These are phyloP conservation scores for Volvox africanus DNA, from an alignment of 139 green algal genomes.

Conservation along the genomic window DNA sequence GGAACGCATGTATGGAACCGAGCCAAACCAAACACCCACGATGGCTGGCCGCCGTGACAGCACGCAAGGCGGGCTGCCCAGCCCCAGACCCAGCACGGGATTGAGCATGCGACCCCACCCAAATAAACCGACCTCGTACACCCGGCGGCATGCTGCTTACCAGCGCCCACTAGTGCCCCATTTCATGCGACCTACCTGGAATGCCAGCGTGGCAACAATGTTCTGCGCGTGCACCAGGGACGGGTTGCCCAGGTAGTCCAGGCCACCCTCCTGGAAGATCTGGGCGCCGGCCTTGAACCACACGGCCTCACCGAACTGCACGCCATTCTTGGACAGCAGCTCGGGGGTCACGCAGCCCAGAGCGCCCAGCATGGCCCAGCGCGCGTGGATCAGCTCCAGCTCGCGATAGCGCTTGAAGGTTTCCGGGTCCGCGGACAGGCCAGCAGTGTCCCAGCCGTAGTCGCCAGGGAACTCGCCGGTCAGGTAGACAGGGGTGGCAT, in stretches of 20 bases:
- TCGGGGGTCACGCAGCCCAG: constrained; percentile 83
- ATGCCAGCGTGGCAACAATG: constrained; percentile 92
- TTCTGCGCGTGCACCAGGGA: constrained; percentile 95
- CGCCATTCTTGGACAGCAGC: constrained; percentile 63
- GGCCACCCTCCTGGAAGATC: constrained; percentile 92
- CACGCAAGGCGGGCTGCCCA: background rate
- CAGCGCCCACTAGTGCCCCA: no score
- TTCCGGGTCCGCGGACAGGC: constrained; percentile 93
- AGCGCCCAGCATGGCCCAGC: constrained; percentile 96
- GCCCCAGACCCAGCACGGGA: no score
- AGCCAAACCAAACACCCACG: background rate
- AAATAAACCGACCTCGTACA: background rate
- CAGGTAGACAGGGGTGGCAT: constrained; percentile 75
- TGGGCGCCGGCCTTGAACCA: constrained; percentile 97
- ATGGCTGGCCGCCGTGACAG: background rate
- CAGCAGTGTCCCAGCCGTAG: constrained; percentile 96
- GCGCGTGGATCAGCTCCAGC: constrained; percentile 81
- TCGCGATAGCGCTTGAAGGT: constrained; percentile 88
- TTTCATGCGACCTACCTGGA: constrained; percentile 73
- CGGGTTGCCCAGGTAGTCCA: constrained; percentile 97
- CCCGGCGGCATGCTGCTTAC: no score
- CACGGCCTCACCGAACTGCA: constrained; percentile 84
- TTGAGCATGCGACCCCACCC: background rate
- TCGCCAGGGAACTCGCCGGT: constrained; percentile 92
- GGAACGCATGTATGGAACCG: no score